These are phyloP conservation scores for Aureobasidium namibiae DNA, from an alignment of 2,329 filamentous ascomycete genomes.

Conservation along the genomic window DNA sequence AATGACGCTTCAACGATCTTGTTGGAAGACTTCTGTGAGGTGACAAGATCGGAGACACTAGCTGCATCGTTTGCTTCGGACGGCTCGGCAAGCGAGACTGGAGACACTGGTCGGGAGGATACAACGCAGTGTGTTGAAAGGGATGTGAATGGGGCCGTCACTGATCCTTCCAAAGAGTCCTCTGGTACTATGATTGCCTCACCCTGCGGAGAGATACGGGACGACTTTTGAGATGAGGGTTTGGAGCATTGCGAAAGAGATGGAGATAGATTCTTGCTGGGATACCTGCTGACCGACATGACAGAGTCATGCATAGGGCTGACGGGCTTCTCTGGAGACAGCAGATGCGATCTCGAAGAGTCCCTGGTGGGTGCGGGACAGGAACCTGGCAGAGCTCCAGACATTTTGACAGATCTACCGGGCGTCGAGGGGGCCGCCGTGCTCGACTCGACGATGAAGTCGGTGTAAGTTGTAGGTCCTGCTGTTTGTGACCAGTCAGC, in stretches of 20 bases:
- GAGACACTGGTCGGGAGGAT: not conserved
- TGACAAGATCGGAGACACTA: not conserved
- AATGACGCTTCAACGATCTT: not conserved
- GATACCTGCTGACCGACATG: not conserved
- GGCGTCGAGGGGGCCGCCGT: not conserved
- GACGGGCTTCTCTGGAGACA: not conserved
- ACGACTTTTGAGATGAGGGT: not conserved
- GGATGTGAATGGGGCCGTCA: not conserved
- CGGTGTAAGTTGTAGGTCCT: not conserved
- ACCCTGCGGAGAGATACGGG: not conserved
- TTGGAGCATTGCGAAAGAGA: not conserved
- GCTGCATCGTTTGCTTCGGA: not conserved
- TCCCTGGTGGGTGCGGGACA: not conserved
- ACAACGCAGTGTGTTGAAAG: not conserved
- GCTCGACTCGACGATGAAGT: not conserved
- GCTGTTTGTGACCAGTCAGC: not conserved
- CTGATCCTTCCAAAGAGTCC: not conserved
- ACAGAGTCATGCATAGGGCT: not conserved
- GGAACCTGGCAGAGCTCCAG: conserved; percentile 17
- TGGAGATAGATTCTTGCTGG: not conserved
- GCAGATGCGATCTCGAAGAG: not conserved
- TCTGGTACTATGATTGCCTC: not conserved
- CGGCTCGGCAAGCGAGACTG: not conserved
- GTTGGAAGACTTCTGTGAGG: not conserved
- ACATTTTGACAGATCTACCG: conserved; percentile 16